Base-by-base conservation (phyloP, 768 basidiomycete species). In the Trametes coccinea region DNA sequence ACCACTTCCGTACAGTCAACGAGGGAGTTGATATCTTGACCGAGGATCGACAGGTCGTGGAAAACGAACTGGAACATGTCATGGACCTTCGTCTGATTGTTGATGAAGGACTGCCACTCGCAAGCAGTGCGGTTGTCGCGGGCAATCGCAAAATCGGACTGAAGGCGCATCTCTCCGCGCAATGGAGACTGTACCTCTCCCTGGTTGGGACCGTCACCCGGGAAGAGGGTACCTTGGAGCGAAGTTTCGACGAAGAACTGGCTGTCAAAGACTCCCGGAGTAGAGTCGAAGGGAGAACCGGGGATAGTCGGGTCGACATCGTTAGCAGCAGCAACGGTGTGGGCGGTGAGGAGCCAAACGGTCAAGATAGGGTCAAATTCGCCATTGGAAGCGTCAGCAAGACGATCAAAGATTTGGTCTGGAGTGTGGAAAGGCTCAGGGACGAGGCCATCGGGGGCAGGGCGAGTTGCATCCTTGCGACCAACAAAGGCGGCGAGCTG, bases 401-500 rank as follows among this genome's bases (percentile, higher is more conserved):
- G 68, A 43, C 69, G 69, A 16, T 31, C 59, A 22, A 70, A 64
- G 46, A 70, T 68, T 48, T 46, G 58, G 60, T 64, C 63, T 41
- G 68, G 65, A 31, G 59, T 65, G 60, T 70, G 63, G 71, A 67
- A 67, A 5, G 68, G 68, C 62, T 69, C 68, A 13, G 68, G 68
- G 49, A 69, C 66, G 10, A 65, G 63, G 40, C 44, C 30, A 39
- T 69, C 68, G 46, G 66, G 66, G n/a, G 68, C 68, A 14, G 68
- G 66, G 8, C 49, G 59, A 39, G 66, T 64, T 0, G 68, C 66
- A 34, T 60, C 60, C 40, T 51, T 31, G 46, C 60, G 65, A 40
- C 78, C 78, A 39, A 75, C 68, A 27, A 78, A 68, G 66, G 78
- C 78, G 51, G 69, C 66, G 2, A 78, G 67, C 5, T 67, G 72